Evolutionary conservation across 805 yeast species (phyloP).

Genomic region (Saturnispora saitoi): DNA sequence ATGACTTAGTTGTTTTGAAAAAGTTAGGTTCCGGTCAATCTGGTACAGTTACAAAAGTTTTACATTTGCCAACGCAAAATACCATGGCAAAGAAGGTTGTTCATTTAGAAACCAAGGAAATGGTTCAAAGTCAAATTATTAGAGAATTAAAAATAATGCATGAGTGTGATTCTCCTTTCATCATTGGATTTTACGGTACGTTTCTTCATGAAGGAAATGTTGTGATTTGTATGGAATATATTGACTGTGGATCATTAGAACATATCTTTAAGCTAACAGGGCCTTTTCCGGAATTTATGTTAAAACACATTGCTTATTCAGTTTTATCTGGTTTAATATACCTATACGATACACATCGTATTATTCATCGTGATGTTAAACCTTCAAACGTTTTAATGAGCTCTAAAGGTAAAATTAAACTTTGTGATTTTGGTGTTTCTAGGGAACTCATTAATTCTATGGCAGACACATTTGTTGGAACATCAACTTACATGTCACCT

Average conservation of each 20-base stretch:
- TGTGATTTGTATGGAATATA: conserved; percentile 89
- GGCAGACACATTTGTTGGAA: conserved; percentile 97
- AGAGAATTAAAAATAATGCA: conserved; percentile 87
- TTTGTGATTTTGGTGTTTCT: conserved; percentile 96
- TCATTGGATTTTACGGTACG: conserved; percentile 89
- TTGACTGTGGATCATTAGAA: conserved; percentile 91
- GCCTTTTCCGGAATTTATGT: conserved; percentile 56
- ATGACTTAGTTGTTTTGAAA: conserved; percentile 67
- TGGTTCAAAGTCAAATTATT: conserved; percentile 72
- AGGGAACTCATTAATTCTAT: conserved; percentile 87
- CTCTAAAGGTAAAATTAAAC: conserved; percentile 76
- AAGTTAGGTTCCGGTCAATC: conserved; percentile 89
- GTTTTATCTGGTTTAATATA: conserved; percentile 77
- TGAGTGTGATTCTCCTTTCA: conserved; percentile 76
- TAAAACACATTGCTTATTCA: conserved; percentile 65
- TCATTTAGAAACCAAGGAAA: conserved; percentile 73
- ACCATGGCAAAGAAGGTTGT: conserved; percentile 87
- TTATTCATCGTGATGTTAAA: conserved; percentile 92
- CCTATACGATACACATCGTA: conserved; percentile 72
- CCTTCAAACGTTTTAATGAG: conserved; percentile 90
- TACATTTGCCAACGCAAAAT: conserved; percentile 81
- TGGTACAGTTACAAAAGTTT: conserved; percentile 82
- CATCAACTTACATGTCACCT: conserved; percentile 96
- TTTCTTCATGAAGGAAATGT: conserved; percentile 67
- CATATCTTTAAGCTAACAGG: conserved; percentile 56